Percentiles rank a stretch among this genome's conserved stretches.
phyloP scores from a whole-genome alignment of 805 yeast genomes.

The Cyberlindnera maclurae region DNA sequence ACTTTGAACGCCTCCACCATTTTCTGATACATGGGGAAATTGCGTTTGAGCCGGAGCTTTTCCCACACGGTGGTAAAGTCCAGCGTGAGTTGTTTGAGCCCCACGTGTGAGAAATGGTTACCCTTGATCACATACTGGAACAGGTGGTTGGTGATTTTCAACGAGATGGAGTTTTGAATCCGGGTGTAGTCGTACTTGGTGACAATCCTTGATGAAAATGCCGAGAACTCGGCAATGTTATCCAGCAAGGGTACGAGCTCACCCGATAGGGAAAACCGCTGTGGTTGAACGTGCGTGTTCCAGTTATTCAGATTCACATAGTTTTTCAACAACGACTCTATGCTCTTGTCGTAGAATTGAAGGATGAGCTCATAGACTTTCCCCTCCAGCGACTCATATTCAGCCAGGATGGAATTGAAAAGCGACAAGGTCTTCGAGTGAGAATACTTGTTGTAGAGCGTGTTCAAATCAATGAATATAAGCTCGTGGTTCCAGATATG shows the following conservation, averaged over 20 bases:
- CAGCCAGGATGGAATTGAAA: conserved; percentile 25
- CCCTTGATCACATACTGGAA: conserved; percentile 30
- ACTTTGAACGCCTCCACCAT: conserved; percentile 18
- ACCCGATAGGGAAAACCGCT: conserved; percentile 13
- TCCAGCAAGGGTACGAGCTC: conserved; percentile 23
- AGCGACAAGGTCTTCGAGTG: conserved; percentile 15
- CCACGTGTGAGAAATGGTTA: conserved; percentile 29
- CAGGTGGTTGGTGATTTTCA: conserved; percentile 25
- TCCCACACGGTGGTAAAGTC: conserved; percentile 28
- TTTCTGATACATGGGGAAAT: conserved; percentile 19
- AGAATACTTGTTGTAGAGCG: conserved; percentile 17
- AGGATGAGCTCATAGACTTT: conserved; percentile 26
- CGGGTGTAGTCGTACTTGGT: conserved; percentile 12
- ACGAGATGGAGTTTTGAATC: conserved; percentile 22
- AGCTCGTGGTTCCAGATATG: conserved; percentile 22
- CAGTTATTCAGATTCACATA: conserved; percentile 29
- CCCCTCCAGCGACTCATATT: conserved; percentile 22
- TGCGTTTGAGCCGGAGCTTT: conserved; percentile 17
- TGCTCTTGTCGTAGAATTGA: conserved; percentile 24
- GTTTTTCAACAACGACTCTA: conserved; percentile 24
- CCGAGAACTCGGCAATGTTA: conserved; percentile 19
- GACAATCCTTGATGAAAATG: conserved; percentile 13
- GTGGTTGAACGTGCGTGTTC: conserved; percentile 13
- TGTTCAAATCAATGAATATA: conserved; percentile 21
- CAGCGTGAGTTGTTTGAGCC: conserved; percentile 26